Percentiles rank a stretch among this genome's conserved stretches.
Conservation (phyloP, 225 moss, liverwort and hornwort genomes). For the Takakia lepidozioides region DNA sequence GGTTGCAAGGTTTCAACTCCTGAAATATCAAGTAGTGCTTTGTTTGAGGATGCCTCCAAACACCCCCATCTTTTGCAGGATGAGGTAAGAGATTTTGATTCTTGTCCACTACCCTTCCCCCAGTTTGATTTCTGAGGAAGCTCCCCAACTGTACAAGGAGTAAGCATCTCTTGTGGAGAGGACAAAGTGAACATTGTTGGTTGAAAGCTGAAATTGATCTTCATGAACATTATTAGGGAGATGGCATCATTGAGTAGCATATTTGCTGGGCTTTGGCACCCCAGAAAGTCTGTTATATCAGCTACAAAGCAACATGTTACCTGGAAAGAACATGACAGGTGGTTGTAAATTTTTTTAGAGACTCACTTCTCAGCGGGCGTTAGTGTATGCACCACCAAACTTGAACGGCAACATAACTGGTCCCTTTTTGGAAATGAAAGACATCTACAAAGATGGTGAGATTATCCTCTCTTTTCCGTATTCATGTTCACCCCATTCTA, state of each 20-base stretch:
- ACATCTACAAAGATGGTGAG: conserved; percentile 74
- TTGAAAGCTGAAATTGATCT: conserved; percentile 41
- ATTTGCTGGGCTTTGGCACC: too few relatives aligned
- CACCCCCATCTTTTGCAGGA: conserved; percentile 10
- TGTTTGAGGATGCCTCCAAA: conserved; percentile 7
- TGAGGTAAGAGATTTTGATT: conserved; percentile 10
- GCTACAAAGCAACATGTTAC: too few relatives aligned
- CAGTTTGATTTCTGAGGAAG: too few relatives aligned
- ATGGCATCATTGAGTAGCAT: too few relatives aligned
- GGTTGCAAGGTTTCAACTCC: conserved; percentile 14
- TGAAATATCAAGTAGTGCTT: conserved; percentile 16
- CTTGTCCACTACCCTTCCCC: too few relatives aligned
- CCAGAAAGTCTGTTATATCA: too few relatives aligned
- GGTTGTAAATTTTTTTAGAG: too few relatives aligned
- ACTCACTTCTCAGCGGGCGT: too few relatives aligned
- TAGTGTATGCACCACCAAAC: conserved; percentile 62
- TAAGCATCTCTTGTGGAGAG: background rate
- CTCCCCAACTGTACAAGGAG: too few relatives aligned
- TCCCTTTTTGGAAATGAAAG: conserved; percentile 67
- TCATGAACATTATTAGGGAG: too few relatives aligned
- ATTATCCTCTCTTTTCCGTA: background rate
- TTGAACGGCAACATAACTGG: conserved; percentile 76
- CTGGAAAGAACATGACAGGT: too few relatives aligned
- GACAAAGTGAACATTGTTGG: background rate
- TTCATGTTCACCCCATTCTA: too few relatives aligned